Conservation (phyloP, 495 filamentous ascomycete species). For the Lasiosphaeris hirsuta region DNA sequence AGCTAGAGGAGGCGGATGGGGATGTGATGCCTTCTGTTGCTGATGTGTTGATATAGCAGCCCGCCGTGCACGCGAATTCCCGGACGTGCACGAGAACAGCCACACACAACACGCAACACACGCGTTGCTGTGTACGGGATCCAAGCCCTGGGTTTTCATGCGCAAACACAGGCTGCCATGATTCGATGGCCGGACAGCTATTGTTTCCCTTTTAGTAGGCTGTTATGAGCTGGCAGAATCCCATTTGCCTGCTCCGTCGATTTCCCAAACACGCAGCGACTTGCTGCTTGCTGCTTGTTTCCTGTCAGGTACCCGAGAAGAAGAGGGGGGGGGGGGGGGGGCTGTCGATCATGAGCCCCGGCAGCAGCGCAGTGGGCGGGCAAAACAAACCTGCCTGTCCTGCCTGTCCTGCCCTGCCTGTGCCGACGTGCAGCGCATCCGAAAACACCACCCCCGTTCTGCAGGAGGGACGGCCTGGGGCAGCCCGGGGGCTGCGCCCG, state of each 20-base stretch:
- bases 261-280: not conserved
- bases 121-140: too few species aligned
- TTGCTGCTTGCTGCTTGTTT: slow-evolving; percentile 7
- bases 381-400: not conserved
- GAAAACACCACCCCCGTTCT: not conserved
- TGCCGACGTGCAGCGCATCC: slow-evolving; percentile 5
- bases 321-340: not conserved
- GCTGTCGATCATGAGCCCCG: slow-evolving; percentile 9
- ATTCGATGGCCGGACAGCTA: too few species aligned
- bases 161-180: too few species aligned
- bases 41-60: slow-evolving; percentile 11
- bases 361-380: not conserved
- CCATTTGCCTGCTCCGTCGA: slow-evolving; percentile 5
- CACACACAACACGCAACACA: not conserved
- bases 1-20: not conserved
- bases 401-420: not conserved
- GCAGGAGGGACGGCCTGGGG: too few species aligned
- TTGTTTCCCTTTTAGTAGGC: too few species aligned
- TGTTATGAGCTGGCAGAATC: slow-evolving; percentile 1
- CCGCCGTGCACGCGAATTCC: not conserved
- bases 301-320: slow-evolving; percentile 14
- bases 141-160: too few species aligned
- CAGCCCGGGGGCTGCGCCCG: not conserved
- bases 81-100: not conserved
- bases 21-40: not conserved